phyloP scores from a whole-genome alignment of 148 eudicot genomes.

The Agrostemma githago region DNA sequence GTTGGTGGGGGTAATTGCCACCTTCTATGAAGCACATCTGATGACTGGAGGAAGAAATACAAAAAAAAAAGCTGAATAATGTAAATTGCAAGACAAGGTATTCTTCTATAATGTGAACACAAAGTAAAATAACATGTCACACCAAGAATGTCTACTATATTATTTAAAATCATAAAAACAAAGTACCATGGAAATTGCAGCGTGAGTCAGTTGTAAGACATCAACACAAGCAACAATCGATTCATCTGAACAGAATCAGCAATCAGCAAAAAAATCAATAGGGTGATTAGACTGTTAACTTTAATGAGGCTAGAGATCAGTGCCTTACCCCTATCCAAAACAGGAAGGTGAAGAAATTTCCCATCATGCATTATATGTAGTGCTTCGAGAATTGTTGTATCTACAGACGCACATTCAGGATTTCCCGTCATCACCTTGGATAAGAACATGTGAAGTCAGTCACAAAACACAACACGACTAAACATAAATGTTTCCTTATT shows the following conservation, averaged over 20 bases:
- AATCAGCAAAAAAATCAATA: constrained; percentile 13
- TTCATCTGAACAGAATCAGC: constrained; percentile 56
- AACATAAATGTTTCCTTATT: constrained; percentile 7
- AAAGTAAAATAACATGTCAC: too few relatives aligned
- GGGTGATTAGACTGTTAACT: background rate
- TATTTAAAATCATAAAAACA: background rate
- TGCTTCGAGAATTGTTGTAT: constrained; percentile 87
- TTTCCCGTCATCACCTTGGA: constrained; percentile 84
- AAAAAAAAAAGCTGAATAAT: background rate
- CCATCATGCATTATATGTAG: constrained; percentile 94
- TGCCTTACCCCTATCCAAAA: constrained; percentile 64
- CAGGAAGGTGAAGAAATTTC: constrained; percentile 91
- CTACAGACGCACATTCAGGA: constrained; percentile 79
- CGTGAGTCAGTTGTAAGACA: constrained; percentile 90
- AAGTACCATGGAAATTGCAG: constrained; percentile 84
- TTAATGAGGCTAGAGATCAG: constrained; percentile 15
- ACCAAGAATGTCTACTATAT: too few relatives aligned
- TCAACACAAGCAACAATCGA: constrained; percentile 71
- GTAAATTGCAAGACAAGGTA: too few relatives aligned
- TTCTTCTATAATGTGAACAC: too few relatives aligned
- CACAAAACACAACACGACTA: background rate
- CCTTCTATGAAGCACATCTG: background rate
- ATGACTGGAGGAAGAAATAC: background rate
- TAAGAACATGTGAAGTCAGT: constrained; percentile 24
- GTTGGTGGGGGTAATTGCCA: background rate